phyloP scores from a whole-genome alignment of 306 rosid genomes.

The Acacia crassicarpa region DNA sequence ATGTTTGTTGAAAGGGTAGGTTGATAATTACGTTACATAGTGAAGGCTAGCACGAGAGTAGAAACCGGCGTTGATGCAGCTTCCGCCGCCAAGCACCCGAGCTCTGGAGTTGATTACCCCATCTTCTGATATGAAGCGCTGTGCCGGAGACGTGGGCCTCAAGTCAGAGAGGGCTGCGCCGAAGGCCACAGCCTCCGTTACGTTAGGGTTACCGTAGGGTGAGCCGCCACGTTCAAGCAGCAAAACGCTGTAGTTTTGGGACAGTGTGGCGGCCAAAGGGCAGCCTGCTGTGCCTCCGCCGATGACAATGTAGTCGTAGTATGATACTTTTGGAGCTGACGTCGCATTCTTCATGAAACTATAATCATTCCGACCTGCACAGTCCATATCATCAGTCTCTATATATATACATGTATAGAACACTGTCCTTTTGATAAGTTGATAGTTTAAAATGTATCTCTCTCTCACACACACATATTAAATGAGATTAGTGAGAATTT shows the following conservation, averaged over 20 bases:
- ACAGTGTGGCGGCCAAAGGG: conserved; percentile 78
- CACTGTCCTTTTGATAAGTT: too few relatives aligned
- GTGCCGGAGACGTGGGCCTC: conserved; percentile 71
- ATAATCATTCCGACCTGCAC: background rate
- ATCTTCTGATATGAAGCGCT: conserved; percentile 76
- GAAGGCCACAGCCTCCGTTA: conserved; percentile 55
- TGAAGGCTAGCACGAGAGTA: conserved; percentile 63
- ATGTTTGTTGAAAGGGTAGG: background rate
- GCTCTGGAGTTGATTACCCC: conserved; percentile 79
- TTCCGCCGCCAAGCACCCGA: conserved; percentile 79
- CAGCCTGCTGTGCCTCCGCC: conserved; percentile 92
- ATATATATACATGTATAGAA: too few relatives aligned
- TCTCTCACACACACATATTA: too few relatives aligned
- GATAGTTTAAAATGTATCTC: too few relatives aligned
- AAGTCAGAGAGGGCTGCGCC: conserved; percentile 63
- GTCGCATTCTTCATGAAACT: conserved; percentile 39
- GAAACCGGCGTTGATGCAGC: conserved; percentile 76
- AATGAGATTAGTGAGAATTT: too few relatives aligned
- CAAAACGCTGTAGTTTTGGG: conserved; percentile 68
- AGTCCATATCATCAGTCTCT: too few relatives aligned
- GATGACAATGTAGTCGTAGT: conserved; percentile 74
- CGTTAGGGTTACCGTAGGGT: conserved; percentile 74
- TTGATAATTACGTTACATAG: conserved; percentile 43
- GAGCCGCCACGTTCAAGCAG: conserved; percentile 78
- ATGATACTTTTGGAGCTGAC: conserved; percentile 43